Evolutionary conservation across 2,329 filamentous ascomycete species (phyloP).

Genomic region (Clonostachys solani): DNA sequence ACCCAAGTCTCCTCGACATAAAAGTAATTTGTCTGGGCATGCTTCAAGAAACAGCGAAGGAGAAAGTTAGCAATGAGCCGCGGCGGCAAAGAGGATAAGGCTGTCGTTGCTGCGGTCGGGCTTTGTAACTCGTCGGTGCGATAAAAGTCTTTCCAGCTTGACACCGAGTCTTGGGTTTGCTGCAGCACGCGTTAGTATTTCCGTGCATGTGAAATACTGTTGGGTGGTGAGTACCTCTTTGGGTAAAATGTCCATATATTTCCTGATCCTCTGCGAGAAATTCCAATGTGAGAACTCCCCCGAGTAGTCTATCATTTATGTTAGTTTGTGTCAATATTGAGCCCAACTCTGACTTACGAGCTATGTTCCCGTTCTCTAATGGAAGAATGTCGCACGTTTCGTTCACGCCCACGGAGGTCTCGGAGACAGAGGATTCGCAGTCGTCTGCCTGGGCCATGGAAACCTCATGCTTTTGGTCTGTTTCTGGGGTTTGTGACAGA

Average conservation of each 20-base stretch:
- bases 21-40: conserved; percentile 44
- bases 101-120: conserved; percentile 26
- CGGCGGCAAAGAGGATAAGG: conserved; percentile 34
- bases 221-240: too few relatives aligned
- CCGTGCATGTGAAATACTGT: conserved; percentile 13
- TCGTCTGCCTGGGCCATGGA: too few relatives aligned
- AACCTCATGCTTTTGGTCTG: too few relatives aligned
- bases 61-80: conserved; percentile 41
- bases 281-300: conserved; percentile 50
- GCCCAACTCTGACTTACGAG: conserved; percentile 20
- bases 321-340: not conserved
- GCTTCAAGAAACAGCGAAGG: conserved; percentile 39
- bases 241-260: conserved; percentile 28
- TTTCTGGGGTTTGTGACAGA: too few relatives aligned
- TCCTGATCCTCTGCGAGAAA: conserved; percentile 44
- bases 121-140: conserved; percentile 40
- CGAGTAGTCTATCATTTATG: conserved; percentile 34
- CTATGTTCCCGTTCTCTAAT: conserved; percentile 31
- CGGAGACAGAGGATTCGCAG: too few relatives aligned
- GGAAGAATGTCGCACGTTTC: conserved; percentile 33
- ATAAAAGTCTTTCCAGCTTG: conserved; percentile 33
- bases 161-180: conserved; percentile 12
- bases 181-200: conserved; percentile 18
- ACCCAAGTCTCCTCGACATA: conserved; percentile 40
- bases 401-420: conserved; percentile 15